Percentiles rank a stretch among this genome's conserved stretches.
These are phyloP conservation scores for Trichocladium uniseriatum DNA, from an alignment of 495 filamentous ascomycete genomes.

Conservation along the genomic window DNA sequence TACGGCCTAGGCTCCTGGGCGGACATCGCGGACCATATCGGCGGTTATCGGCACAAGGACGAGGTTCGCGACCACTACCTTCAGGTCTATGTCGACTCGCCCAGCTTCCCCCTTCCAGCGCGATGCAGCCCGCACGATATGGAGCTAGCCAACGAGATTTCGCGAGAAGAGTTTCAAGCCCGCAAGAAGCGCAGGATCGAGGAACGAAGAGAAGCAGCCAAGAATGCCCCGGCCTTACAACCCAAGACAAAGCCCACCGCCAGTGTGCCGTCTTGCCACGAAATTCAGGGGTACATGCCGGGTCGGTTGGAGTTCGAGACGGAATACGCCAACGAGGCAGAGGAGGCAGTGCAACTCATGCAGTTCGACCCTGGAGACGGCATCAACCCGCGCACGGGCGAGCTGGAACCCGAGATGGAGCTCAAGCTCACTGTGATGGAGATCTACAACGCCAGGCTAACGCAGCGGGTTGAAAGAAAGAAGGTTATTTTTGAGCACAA, in stretches of 20 bases:
- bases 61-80: conserved; percentile 92
- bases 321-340: conserved; percentile 94
- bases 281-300: conserved; percentile 98
- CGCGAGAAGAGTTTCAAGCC: conserved; percentile 86
- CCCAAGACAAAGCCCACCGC: conserved; percentile 95
- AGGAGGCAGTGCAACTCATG: conserved; percentile 97
- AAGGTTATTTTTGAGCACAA: conserved; percentile 94
- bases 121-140: conserved; percentile 73
- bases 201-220: conserved; percentile 77
- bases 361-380: conserved; percentile 95
- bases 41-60: conserved; percentile 85
- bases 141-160: conserved; percentile 63
- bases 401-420: conserved; percentile 87
- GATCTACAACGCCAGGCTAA: conserved; percentile 92
- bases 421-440: conserved; percentile 97
- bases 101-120: conserved; percentile 75
- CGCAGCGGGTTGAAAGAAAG: conserved; percentile 86
- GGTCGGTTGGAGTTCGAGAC: conserved; percentile 96
- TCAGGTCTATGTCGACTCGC: conserved; percentile 73
- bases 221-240: conserved; percentile 69
- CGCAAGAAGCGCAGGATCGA: conserved; percentile 94
- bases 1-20: conserved; percentile 97
- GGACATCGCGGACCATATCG: conserved; percentile 96
- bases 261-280: conserved; percentile 88
- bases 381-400: conserved; percentile 68